Evolutionary conservation across 306 rosid genomes (phyloP).

Genomic region (Ochetophila trinervis): DNA sequence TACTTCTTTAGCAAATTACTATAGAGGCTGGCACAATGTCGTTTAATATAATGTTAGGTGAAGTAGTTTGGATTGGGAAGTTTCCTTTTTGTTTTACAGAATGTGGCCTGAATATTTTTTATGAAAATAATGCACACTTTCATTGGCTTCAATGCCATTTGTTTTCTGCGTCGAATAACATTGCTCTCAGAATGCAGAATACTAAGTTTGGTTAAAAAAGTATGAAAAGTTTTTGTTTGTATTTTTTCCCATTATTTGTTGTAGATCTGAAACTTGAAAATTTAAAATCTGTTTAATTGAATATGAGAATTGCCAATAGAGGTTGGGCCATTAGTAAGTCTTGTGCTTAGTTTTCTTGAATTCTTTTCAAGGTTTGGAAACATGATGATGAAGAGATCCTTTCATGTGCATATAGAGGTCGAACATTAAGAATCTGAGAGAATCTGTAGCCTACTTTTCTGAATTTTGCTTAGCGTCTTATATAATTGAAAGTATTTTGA

Average conservation of each 20-base stretch:
- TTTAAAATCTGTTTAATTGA: neutral
- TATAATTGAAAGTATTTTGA: neutral
- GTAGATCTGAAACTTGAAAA: neutral
- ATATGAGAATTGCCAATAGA: neutral
- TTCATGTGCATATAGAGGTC: neutral
- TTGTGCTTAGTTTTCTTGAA: neutral
- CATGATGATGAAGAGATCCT: neutral
- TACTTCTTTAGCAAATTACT: slow-evolving; percentile 37
- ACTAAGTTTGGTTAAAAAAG: neutral
- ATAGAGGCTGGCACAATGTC: neutral
- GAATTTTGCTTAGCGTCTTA: neutral
- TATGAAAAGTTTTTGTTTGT: neutral
- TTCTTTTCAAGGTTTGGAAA: slow-evolving; percentile 2
- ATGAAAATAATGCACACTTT: slow-evolving; percentile 19
- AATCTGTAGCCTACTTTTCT: slow-evolving; percentile 1
- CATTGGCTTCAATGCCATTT: slow-evolving; percentile 13
- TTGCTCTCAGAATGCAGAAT: neutral
- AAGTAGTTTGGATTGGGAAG: slow-evolving; percentile 10
- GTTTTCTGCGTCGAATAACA: neutral
- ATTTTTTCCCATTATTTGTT: neutral
- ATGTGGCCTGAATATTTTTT: slow-evolving; percentile 19
- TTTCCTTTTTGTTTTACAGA: slow-evolving; percentile 16
- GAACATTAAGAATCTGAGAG: neutral
- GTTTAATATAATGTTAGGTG: slow-evolving; percentile 8
- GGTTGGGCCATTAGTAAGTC: neutral